phyloP scores from a whole-genome alignment of 768 basidiomycete genomes.

The Naganishia friedmannii region DNA sequence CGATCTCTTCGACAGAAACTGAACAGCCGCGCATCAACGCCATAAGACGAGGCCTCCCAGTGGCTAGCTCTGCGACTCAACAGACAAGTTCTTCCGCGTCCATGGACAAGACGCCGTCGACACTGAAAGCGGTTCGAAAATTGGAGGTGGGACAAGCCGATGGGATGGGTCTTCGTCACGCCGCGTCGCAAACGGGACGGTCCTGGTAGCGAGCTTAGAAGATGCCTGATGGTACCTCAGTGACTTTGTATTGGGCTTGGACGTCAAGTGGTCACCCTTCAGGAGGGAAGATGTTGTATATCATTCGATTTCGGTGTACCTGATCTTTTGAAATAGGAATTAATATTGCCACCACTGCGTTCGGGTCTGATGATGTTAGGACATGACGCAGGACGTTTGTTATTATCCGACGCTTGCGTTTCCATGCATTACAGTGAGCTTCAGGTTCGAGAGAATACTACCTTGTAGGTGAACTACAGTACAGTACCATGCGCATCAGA shows the following conservation, averaged over 20 bases:
- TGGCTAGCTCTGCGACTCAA: background rate
- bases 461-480: no score
- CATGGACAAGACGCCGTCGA: constrained; percentile 4
- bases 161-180: constrained; percentile 24
- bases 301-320: constrained; percentile 1
- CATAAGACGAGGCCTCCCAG: background rate
- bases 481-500: no score
- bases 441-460: no score
- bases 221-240: background rate
- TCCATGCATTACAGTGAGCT: no score
- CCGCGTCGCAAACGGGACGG: background rate
- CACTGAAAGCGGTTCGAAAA: background rate
- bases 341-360: no score
- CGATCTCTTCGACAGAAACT: background rate
- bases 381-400: no score
- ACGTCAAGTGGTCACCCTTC: background rate
- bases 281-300: background rate
- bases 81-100: background rate
- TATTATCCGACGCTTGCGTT: no score
- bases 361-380: no score
- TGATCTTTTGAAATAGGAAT: background rate
- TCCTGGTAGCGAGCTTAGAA: background rate
- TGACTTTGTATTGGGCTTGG: background rate
- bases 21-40: background rate
- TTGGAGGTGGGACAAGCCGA: constrained; percentile 21